Base-by-base conservation (phyloP, 768 basidiomycete genomes). In the Tricholomella constricta region DNA sequence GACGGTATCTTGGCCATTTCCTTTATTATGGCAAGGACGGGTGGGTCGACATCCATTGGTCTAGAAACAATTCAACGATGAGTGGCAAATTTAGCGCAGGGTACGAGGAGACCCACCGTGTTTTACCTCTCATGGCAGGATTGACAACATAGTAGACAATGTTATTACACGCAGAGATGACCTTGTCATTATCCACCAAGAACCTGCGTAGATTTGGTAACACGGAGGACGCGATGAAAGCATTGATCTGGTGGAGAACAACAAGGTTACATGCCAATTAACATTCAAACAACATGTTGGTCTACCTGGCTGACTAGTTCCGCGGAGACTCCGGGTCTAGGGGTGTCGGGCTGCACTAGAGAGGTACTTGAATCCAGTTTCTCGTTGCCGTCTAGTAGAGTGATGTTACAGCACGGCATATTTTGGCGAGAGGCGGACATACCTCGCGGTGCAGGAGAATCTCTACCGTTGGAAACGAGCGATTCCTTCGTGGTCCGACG, bases 71-170 rank as follows among this genome's bases (percentile, higher is more conserved):
- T 34, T 14, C 29, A 9, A 10, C 66, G 40, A 65, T 56, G 38
- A 40, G 45, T 36, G 19, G 47, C 11, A 27, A 31, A 23, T 17
- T 14, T 23, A 12, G 15, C 11, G 17, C 11, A 14, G 10, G 23
- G 20, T 29, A 34, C 20, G 32, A n/a, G 27, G 14, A 34, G 32
- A 56, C 76, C 51, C 60, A 92, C 92, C 81, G 86, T 31, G 85
- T 69, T 63, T 86, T 88, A 23, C 84, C 83, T 66, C 89, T 90
- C 74, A 96, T 76, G 1, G 86, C 83, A 1, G 95, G 92, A 35
- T 78, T 82, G 27, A 96, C 78, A 37, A 96, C 82, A 61, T 92
- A 91, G 60, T 93, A 89, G 15, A 91, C 77, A 37, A 98, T 84
- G 61, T 90, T 93, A 51, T 77, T 88, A 68, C 91, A 95, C 6